These are phyloP conservation scores for Cucumis variabilis DNA, from an alignment of 331 rosid species.

Conservation along the genomic window DNA sequence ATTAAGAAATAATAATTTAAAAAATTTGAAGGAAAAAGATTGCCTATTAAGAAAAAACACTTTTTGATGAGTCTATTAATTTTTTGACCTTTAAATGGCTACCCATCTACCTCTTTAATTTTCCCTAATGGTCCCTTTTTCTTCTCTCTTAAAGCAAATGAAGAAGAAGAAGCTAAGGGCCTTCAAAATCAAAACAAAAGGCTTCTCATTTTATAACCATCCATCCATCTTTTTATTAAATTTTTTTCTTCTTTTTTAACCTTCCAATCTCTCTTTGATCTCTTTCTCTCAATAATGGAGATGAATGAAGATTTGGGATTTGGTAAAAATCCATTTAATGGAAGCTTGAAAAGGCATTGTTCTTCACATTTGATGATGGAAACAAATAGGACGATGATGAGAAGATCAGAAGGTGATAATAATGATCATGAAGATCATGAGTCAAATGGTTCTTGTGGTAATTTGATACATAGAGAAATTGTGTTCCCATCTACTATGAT, in stretches of 20 bases:
- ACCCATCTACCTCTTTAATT: conserved; percentile 15
- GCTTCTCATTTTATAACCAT: conserved; percentile 13
- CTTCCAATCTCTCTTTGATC: neutral
- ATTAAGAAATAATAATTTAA: too few relatives aligned
- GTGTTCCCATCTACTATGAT: neutral
- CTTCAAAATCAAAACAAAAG: conserved; percentile 21
- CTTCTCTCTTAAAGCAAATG: neutral
- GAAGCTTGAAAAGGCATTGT: neutral
- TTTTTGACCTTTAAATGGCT: neutral
- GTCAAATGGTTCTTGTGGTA: neutral
- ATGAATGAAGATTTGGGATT: conserved; percentile 21
- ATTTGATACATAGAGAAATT: neutral
- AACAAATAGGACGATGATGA: conserved; percentile 1
- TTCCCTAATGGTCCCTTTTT: neutral
- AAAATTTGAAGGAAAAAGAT: too few relatives aligned
- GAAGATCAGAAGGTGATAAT: neutral
- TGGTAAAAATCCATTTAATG: conserved; percentile 20
- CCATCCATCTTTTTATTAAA: neutral
- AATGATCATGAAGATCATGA: neutral
- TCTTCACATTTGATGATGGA: conserved; percentile 10
- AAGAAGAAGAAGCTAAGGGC: conserved; percentile 5
- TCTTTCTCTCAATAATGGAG: conserved; percentile 26
- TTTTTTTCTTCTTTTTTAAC: neutral
- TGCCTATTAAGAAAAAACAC: conserved; percentile 11
- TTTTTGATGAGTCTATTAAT: neutral